Conservation (phyloP, 2,329 filamentous ascomycete species). For the Sclerotiophoma versabilis region DNA sequence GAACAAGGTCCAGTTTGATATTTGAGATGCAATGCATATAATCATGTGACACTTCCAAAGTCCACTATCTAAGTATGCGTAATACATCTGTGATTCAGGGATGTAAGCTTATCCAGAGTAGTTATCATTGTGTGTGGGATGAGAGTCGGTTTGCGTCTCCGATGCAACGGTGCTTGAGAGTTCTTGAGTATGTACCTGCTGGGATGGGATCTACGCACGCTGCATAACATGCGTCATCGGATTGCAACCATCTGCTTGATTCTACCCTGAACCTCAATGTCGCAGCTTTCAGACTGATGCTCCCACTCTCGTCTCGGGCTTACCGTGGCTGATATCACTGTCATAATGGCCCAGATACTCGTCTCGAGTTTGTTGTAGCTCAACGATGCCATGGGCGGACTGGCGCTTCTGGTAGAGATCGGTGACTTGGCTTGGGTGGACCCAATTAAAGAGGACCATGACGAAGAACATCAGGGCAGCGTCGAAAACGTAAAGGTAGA, state of each 20-base stretch:
- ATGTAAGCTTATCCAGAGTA: too few relatives aligned
- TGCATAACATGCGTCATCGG: neutral
- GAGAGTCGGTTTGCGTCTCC: too few relatives aligned
- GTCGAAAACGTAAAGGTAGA: slow-evolving; percentile 57
- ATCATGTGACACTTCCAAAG: too few relatives aligned
- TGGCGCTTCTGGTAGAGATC: slow-evolving; percentile 22
- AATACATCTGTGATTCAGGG: too few relatives aligned
- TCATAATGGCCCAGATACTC: neutral
- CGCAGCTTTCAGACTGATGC: neutral
- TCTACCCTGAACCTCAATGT: neutral
- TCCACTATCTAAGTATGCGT: too few relatives aligned
- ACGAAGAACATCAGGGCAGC: slow-evolving; percentile 52
- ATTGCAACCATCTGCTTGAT: neutral
- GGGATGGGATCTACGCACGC: neutral
- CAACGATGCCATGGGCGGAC: neutral
- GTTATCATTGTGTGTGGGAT: too few relatives aligned
- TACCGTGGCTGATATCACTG: neutral
- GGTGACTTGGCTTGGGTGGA: slow-evolving; percentile 46
- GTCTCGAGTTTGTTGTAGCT: slow-evolving; percentile 15
- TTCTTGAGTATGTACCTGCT: neutral
- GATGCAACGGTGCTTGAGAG: too few relatives aligned
- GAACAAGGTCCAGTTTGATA: too few relatives aligned
- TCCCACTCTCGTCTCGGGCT: neutral
- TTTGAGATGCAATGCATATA: too few relatives aligned
- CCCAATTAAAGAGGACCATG: slow-evolving; percentile 51